Conservation (phyloP, 2,329 filamentous ascomycete species). For the Cercospora sp. region DNA sequence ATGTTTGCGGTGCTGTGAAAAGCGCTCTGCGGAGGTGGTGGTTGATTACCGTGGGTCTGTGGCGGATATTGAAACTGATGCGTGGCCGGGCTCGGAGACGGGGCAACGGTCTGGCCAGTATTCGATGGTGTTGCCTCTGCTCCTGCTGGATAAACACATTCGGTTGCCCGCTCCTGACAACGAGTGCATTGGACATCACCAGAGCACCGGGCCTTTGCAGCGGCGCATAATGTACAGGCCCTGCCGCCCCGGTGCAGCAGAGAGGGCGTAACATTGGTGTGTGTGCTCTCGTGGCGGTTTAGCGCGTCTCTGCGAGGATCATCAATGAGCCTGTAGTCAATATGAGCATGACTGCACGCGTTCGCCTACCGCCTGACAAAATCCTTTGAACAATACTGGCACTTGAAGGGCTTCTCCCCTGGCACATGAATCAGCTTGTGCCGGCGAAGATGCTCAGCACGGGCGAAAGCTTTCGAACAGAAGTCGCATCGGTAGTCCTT, state of each 20-base stretch:
- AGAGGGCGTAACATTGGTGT: constrained; percentile 24
- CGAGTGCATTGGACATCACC: constrained; percentile 33
- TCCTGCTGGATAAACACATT: constrained; percentile 31
- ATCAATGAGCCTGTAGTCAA: not conserved
- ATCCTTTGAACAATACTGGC: constrained; percentile 28
- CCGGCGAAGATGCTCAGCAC: constrained; percentile 32
- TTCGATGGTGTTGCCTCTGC: not conserved
- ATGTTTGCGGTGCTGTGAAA: not conserved
- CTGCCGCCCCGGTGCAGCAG: constrained; percentile 28
- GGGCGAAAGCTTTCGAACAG: constrained; percentile 29
- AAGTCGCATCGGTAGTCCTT: constrained; percentile 24
- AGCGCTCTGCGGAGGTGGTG: not conserved
- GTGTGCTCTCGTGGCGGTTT: constrained; percentile 31
- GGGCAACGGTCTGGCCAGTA: not conserved
- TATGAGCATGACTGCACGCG: too few relatives aligned
- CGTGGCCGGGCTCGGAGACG: not conserved
- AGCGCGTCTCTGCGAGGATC: constrained; percentile 29
- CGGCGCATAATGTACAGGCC: constrained; percentile 34
- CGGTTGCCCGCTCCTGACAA: constrained; percentile 28
- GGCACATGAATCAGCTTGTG: constrained; percentile 32
- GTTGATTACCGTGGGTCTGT: not conserved
- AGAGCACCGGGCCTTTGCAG: constrained; percentile 36
- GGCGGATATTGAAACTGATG: not conserved
- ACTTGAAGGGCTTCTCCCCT: constrained; percentile 27
- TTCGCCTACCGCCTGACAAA: constrained; percentile 29